A percentile compares a stretch with the other conserved stretches of the same genome.
These are phyloP conservation scores for Phoenix dactylifera DNA, from an alignment of 176 grass and related monocot species.

Conservation along the genomic window DNA sequence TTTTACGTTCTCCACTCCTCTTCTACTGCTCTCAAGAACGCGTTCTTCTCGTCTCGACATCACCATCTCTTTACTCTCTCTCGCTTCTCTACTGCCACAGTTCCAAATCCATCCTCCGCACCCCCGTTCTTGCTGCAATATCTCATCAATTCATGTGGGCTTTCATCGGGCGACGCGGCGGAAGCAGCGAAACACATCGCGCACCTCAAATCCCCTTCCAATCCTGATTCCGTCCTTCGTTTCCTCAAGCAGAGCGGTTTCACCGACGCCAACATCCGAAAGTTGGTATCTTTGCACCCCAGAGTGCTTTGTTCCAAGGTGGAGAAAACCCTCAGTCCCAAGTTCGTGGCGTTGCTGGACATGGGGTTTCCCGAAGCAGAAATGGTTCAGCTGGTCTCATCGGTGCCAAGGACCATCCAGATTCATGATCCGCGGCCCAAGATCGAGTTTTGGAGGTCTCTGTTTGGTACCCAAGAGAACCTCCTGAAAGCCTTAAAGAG, in stretches of 20 bases:
- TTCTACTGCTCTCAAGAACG: too few species aligned
- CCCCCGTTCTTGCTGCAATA: conserved; percentile 9
- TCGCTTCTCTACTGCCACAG: too few species aligned
- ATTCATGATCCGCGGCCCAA: not conserved
- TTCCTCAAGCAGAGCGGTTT: conserved; percentile 19
- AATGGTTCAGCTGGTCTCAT: not conserved
- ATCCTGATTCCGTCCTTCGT: conserved; percentile 7
- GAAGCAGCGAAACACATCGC: not conserved
- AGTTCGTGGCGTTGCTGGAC: not conserved
- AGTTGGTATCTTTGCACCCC: not conserved
- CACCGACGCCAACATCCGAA: conserved; percentile 9
- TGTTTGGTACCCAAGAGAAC: not conserved
- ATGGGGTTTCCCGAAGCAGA: not conserved
- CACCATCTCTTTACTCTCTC: too few species aligned
- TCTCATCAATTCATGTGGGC: conserved; percentile 1
- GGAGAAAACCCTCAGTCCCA: conserved; percentile 12
- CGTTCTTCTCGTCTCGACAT: too few species aligned
- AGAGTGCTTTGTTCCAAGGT: not conserved
- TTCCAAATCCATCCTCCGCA: not conserved
- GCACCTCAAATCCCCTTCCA: not conserved
- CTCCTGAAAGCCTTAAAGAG: not conserved
- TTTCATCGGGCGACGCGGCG: not conserved
- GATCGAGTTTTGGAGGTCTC: not conserved
- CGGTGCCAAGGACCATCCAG: not conserved
- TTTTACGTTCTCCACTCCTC: too few species aligned